phyloP scores from a whole-genome alignment of 495 filamentous ascomycete species.

The Aspergillus carlsbadensis region DNA sequence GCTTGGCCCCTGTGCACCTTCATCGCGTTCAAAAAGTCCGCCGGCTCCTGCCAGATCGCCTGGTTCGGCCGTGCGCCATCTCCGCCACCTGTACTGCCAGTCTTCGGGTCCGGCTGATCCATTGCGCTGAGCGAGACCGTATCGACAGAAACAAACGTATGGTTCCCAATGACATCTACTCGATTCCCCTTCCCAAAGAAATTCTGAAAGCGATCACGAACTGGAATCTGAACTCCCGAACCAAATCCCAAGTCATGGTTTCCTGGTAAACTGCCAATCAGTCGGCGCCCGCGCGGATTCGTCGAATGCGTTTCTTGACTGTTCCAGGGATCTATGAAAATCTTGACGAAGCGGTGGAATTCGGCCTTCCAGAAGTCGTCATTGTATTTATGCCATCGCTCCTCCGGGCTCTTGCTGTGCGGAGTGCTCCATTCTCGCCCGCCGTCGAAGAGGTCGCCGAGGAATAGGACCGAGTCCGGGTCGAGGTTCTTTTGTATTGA shows the following conservation, averaged over 20 bases:
- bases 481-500: slow-evolving; percentile 65
- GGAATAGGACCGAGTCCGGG: slow-evolving; percentile 83
- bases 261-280: slow-evolving; percentile 82
- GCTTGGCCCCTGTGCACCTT: slow-evolving; percentile 43
- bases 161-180: slow-evolving; percentile 88
- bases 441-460: slow-evolving; percentile 95
- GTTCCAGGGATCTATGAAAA: slow-evolving; percentile 70
- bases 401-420: slow-evolving; percentile 62
- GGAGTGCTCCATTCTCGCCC: slow-evolving; percentile 89
- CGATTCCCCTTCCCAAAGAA: slow-evolving; percentile 90
- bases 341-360: slow-evolving; percentile 73
- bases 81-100: slow-evolving; percentile 39
- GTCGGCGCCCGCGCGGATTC: slow-evolving; percentile 52
- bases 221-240: slow-evolving; percentile 71
- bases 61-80: slow-evolving; percentile 43
- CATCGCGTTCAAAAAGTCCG: slow-evolving; percentile 71
- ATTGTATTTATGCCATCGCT: slow-evolving; percentile 72
- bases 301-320: slow-evolving; percentile 35
- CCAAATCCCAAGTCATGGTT: slow-evolving; percentile 99
- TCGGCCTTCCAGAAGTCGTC: slow-evolving; percentile 80
- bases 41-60: slow-evolving; percentile 71
- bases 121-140: slow-evolving; percentile 80
- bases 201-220: slow-evolving; percentile 77
- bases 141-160: slow-evolving; percentile 92
- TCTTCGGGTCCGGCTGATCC: slow-evolving; percentile 50